These are phyloP conservation scores for Trichoderma asperellum DNA, from an alignment of 2,329 filamentous ascomycete species.

Conservation along the genomic window DNA sequence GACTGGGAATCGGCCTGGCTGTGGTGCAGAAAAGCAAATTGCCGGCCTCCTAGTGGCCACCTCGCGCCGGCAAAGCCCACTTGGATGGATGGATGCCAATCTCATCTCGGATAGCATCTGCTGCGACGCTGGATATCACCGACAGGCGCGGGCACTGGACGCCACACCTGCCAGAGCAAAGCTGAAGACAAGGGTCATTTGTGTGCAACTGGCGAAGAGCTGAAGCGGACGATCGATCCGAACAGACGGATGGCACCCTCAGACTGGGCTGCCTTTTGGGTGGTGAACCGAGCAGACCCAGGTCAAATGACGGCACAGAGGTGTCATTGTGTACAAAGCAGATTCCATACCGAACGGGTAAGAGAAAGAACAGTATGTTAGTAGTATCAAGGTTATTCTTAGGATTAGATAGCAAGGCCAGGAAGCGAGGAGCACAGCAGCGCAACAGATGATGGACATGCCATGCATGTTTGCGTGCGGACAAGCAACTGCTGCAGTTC, in stretches of 20 bases:
- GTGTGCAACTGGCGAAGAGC: background rate
- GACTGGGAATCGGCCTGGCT: slow-evolving; percentile 19
- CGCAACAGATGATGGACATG: background rate
- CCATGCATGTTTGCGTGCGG: background rate
- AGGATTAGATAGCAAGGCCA: too few species aligned
- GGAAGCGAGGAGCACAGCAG: background rate
- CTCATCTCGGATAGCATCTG: slow-evolving; percentile 13
- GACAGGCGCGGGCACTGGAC: slow-evolving; percentile 12
- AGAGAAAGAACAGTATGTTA: background rate
- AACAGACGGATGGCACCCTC: background rate
- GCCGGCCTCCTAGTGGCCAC: slow-evolving; percentile 22
- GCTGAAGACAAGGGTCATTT: slow-evolving; percentile 25
- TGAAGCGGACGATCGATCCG: background rate
- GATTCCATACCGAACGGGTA: background rate
- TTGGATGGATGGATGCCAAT: slow-evolving; percentile 1
- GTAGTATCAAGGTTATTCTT: too few species aligned
- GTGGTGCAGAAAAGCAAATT: background rate
- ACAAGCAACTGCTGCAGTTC: background rate
- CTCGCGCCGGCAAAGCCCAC: slow-evolving; percentile 3
- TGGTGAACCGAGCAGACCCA: background rate
- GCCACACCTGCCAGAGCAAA: slow-evolving; percentile 22
- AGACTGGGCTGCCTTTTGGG: background rate
- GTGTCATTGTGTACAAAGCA: background rate
- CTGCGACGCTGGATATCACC: slow-evolving; percentile 1
- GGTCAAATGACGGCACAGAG: background rate